Conservation (phyloP, 2,329 filamentous ascomycete species). For the Diplodia seriata region DNA sequence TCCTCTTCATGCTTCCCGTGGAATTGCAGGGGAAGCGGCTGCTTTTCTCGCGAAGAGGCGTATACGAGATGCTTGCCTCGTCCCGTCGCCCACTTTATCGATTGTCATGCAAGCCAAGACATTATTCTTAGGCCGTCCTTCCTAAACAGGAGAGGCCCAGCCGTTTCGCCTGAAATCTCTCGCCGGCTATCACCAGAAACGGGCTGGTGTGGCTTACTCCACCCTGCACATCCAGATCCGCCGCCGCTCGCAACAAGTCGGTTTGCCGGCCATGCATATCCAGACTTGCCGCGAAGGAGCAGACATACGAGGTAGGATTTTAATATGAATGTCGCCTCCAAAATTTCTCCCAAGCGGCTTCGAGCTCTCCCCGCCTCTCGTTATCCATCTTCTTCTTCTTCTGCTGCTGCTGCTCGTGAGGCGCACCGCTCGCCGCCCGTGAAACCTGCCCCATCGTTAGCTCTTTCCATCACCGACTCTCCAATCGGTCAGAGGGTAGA, state of each 20-base stretch:
- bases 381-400: not conserved
- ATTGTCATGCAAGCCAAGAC: slow-evolving; percentile 25
- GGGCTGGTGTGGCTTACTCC: slow-evolving; percentile 1
- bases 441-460: not conserved
- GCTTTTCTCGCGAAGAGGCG: not conserved
- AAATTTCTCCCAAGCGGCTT: not conserved
- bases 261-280: slow-evolving; percentile 9
- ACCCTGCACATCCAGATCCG: slow-evolving; percentile 4
- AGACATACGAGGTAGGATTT: slow-evolving; percentile 20
- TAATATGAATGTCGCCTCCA: slow-evolving; percentile 12
- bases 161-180: slow-evolving; percentile 4
- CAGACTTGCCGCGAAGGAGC: slow-evolving; percentile 3
- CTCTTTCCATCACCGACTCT: not conserved
- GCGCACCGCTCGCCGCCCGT: no score
- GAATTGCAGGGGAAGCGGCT: not conserved
- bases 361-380: not conserved
- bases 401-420: not conserved
- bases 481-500: not conserved
- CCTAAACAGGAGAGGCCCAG: slow-evolving; percentile 6
- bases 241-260: slow-evolving; percentile 23
- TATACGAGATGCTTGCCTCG: slow-evolving; percentile 23
- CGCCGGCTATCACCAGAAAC: not conserved
- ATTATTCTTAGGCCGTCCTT: slow-evolving; percentile 27
- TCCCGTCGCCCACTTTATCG: slow-evolving; percentile 16
- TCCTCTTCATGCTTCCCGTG: not conserved